phyloP scores from a whole-genome alignment of 495 filamentous ascomycete genomes.

The Xylaria castorea region DNA sequence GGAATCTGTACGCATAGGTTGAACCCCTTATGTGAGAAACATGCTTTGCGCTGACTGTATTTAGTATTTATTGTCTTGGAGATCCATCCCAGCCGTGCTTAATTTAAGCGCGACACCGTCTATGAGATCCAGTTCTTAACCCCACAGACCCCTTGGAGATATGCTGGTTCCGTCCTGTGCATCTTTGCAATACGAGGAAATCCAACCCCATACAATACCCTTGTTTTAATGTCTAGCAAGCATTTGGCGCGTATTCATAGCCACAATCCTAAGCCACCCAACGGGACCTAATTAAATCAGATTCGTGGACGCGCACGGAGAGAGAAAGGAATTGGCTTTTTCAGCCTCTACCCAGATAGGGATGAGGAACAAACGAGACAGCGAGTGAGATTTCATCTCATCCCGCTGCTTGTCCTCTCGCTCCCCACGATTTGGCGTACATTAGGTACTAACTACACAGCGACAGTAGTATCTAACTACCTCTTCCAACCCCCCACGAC shows the following conservation, averaged over 20 bases:
- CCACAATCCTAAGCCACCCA: constrained; percentile 1
- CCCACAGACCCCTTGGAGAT: constrained; percentile 1
- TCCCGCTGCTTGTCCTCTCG: background rate
- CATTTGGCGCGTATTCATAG: constrained; percentile 6
- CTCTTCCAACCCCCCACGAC: background rate
- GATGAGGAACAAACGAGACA: background rate
- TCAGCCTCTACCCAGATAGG: background rate
- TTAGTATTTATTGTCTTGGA: background rate
- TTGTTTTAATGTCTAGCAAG: background rate
- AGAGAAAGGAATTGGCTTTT: background rate
- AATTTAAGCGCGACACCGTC: background rate
- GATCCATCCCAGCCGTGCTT: background rate
- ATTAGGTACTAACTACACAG: background rate
- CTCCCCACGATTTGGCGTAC: background rate
- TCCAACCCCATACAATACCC: background rate
- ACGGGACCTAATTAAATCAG: background rate
- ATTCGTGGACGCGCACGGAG: background rate
- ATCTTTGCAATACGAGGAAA: background rate
- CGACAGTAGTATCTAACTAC: background rate
- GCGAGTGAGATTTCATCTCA: constrained; percentile 2
- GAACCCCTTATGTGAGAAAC: background rate
- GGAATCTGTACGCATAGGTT: background rate
- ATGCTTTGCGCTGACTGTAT: background rate
- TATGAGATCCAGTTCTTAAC: background rate
- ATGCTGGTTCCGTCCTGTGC: background rate